Evolutionary conservation across 139 green algal genomes (phyloP), one percentile per base, ranked within the genome.

Genomic region (Chlamydomonas sp.): DNA sequence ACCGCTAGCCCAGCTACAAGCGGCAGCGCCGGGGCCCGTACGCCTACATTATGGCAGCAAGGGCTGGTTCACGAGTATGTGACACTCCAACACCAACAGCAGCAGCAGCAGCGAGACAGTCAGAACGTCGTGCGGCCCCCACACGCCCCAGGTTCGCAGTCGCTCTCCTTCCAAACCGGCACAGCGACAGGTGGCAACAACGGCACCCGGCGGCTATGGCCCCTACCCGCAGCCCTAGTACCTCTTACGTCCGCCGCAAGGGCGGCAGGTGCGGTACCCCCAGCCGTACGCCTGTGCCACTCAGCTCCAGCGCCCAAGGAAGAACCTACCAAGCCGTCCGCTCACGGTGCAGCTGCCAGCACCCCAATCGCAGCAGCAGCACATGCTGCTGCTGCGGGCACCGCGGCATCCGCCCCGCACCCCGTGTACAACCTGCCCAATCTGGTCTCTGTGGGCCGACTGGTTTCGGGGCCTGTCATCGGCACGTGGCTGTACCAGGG

Each of bases 401-500:
- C 72, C 1, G 20, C 63, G 63, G 5, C 4, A 49, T 4, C 66
- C 2, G 3, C 61, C 1, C 14, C 63, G 0, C 58, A 88, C 59
- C 59, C 63, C 5, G 60, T 88, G 1, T 88, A 88, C 84, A 88
- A 88, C 75, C 63, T 83, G 63, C 75, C 84, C 1, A 88, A 88
- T 57, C 75, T 75, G 3, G 84, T 88, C 18, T 88, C 84, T 1
- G 75, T 71, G 18, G 84, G 75, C 0, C 84, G 84, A 9, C 63
- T 88, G 63, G 49, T 88, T 14, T 88, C 84, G 57, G 84, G 84
- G 3, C 84, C 84, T 2, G 63, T 88, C 10, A 88, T 88, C 20
- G 84, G 57, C n/a, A 16, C n/a, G 2, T 88, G 84, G 84, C 59
- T 88, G 84, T 15, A 83, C 3, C 75, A 88, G 58, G 84, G 84